Conservation (phyloP, 1,284 basidiomycete genomes). For the Rhizoctonia solani region DNA sequence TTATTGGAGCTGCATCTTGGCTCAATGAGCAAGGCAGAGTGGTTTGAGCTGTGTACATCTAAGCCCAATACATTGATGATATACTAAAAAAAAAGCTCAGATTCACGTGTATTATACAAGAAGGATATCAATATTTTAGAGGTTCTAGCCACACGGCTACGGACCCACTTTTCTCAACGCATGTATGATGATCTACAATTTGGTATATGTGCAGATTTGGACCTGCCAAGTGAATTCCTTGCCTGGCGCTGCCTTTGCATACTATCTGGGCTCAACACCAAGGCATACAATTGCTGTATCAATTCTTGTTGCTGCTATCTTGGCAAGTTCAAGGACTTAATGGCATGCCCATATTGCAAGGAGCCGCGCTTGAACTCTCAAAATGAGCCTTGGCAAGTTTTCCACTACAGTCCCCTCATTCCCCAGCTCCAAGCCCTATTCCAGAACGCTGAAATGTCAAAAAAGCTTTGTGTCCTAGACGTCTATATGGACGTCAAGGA, state of each 20-base stretch:
- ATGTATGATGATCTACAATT: not conserved
- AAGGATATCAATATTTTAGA: not conserved
- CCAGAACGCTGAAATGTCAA: not conserved
- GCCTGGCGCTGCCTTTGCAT: not conserved
- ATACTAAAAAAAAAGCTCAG: not conserved
- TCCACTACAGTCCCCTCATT: conserved; percentile 36
- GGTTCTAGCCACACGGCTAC: not conserved
- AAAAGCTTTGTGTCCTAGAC: too few relatives aligned
- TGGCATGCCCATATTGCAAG: conserved; percentile 34
- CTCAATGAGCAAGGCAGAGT: not conserved
- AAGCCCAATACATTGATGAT: not conserved
- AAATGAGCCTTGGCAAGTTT: conserved; percentile 6
- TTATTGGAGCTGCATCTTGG: not conserved
- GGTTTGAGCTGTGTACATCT: conserved; percentile 2
- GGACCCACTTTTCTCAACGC: not conserved
- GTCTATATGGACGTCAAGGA: too few relatives aligned
- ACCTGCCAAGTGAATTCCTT: not conserved
- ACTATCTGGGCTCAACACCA: conserved; percentile 30
- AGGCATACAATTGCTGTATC: conserved; percentile 34
- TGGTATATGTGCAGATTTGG: not conserved
- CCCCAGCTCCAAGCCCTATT: conserved; percentile 26
- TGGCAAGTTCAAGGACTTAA: not conserved
- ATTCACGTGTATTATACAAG: too few relatives aligned
- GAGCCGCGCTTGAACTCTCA: conserved; percentile 6
- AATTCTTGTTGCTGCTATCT: conserved; percentile 37